These are phyloP conservation scores for Candida methanosorbosa DNA, from an alignment of 805 yeast species.

Conservation along the genomic window DNA sequence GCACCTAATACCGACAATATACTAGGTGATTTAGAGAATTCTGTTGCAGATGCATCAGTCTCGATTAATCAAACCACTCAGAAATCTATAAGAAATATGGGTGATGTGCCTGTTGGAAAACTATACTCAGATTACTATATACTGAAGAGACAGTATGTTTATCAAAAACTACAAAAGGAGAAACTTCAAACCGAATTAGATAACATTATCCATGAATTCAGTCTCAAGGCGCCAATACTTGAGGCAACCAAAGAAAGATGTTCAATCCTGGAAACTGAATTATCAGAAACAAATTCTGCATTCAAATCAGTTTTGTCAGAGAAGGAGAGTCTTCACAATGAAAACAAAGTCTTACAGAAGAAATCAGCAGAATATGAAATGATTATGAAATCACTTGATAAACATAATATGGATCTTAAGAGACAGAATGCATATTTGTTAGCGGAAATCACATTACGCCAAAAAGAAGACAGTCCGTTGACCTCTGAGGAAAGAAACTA, in stretches of 20 bases:
- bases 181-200: conserved; percentile 64
- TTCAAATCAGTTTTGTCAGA: conserved; percentile 48
- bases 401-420: conserved; percentile 64
- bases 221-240: conserved; percentile 68
- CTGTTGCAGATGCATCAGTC: conserved; percentile 9
- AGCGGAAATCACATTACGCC: conserved; percentile 53
- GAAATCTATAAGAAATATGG: conserved; percentile 32
- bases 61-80: conserved; percentile 50
- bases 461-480: conserved; percentile 50
- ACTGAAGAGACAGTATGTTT: conserved; percentile 55
- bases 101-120: conserved; percentile 50
- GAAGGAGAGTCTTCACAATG: conserved; percentile 11
- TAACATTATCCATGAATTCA: conserved; percentile 65
- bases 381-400: conserved; percentile 40
- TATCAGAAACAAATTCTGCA: conserved; percentile 44
- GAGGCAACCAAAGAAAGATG: conserved; percentile 57
- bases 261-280: conserved; percentile 43
- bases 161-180: conserved; percentile 65
- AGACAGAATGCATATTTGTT: conserved; percentile 73
- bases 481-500: conserved; percentile 57
- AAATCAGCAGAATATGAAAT: conserved; percentile 33
- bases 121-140: conserved; percentile 56
- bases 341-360: conserved; percentile 15
- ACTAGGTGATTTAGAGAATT: conserved; percentile 10
- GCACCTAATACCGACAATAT: conserved; percentile 6